phyloP scores from a whole-genome alignment of 495 filamentous ascomycete genomes.

The Hypoxylon fuscum region DNA sequence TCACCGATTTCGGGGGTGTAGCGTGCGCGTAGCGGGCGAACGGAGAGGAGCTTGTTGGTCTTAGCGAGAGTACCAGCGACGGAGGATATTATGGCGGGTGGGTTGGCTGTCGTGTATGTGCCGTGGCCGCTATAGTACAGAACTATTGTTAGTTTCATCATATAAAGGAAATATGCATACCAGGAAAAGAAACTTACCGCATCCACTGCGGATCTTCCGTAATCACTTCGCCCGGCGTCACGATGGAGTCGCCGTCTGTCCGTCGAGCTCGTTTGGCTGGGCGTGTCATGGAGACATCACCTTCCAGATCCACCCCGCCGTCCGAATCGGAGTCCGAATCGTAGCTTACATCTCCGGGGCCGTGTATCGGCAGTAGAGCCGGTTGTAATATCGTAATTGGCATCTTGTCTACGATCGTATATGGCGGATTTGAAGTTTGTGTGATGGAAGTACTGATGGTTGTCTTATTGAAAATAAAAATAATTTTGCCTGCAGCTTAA shows the following conservation, averaged over 20 bases:
- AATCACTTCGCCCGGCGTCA: conserved; percentile 90
- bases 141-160: conserved; percentile 16
- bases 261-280: conserved; percentile 36
- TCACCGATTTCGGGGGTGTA: conserved; percentile 97
- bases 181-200: no score
- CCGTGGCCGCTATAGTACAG: conserved; percentile 73
- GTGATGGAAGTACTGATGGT: background rate
- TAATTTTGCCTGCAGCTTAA: conserved; percentile 30
- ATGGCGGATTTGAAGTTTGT: conserved; percentile 1
- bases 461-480: conserved; percentile 4
- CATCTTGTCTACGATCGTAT: conserved; percentile 24
- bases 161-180: no score
- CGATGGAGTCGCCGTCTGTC: conserved; percentile 59
- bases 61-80: conserved; percentile 87
- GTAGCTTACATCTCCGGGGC: conserved; percentile 12
- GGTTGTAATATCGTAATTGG: conserved; percentile 46
- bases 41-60: conserved; percentile 95
- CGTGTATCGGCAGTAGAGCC: conserved; percentile 19
- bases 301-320: conserved; percentile 69
- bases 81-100: conserved; percentile 79
- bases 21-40: conserved; percentile 87
- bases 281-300: conserved; percentile 66
- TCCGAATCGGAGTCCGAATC: conserved; percentile 43
- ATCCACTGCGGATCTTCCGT: conserved; percentile 97
- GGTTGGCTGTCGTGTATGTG: conserved; percentile 69